Evolutionary conservation across 805 yeast genomes (phyloP).

Genomic region (Metschnikowia peoriensis): DNA sequence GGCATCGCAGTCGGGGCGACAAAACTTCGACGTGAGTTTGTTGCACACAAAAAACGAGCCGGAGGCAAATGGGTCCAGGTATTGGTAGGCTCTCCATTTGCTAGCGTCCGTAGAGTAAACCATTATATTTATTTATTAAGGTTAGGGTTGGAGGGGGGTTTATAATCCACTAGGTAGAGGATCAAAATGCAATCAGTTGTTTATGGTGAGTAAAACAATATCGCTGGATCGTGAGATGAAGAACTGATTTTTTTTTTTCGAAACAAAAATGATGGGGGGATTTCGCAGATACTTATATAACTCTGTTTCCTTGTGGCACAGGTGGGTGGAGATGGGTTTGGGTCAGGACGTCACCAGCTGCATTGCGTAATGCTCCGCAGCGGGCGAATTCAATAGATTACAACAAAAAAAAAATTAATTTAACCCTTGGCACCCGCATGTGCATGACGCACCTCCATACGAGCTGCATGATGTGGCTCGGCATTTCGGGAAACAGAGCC

Average conservation of each 20-base stretch:
- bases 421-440: conserved; percentile 1
- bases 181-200: background rate
- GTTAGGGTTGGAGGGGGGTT: background rate
- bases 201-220: background rate
- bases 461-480: background rate
- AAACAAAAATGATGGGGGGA: background rate
- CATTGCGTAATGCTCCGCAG: conserved; percentile 9
- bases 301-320: conserved; percentile 1
- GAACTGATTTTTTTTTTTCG: background rate
- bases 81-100: conserved; percentile 64
- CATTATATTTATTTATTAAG: conserved; percentile 22
- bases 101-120: conserved; percentile 43
- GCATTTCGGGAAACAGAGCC: background rate
- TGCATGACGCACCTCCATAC: conserved; percentile 3
- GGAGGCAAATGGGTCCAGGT: conserved; percentile 64
- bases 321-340: conserved; percentile 4
- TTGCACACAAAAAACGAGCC: conserved; percentile 55
- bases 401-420: background rate
- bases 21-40: conserved; percentile 41
- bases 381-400: conserved; percentile 5
- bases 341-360: conserved; percentile 11
- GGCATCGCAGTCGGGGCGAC: conserved; percentile 70
- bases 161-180: background rate
- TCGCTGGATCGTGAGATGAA: conserved; percentile 2
- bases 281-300: conserved; percentile 9